Evolutionary conservation across 495 filamentous ascomycete genomes (phyloP).

Genomic region (Hypoxylon fuscum): DNA sequence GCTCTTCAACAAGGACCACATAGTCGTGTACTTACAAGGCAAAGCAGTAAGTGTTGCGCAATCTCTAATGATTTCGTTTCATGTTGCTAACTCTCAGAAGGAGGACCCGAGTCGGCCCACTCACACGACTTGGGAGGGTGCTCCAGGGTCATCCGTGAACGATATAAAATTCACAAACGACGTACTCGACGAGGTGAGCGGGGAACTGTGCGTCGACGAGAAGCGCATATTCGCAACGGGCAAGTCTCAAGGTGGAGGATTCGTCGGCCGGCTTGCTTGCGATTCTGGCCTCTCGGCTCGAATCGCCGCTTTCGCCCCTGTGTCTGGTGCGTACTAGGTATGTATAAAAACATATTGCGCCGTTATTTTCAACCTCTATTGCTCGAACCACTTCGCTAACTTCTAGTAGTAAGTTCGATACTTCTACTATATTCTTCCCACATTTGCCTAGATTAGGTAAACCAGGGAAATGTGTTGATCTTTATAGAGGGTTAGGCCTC

Average conservation of each 20-base stretch:
- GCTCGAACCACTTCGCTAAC: too few relatives aligned
- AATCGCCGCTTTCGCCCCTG: constrained; percentile 59
- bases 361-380: too few relatives aligned
- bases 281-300: constrained; percentile 47
- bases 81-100: constrained; percentile 48
- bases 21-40: constrained; percentile 61
- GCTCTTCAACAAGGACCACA: constrained; percentile 54
- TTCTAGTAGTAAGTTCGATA: too few relatives aligned
- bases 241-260: constrained; percentile 69
- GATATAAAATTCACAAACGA: constrained; percentile 50
- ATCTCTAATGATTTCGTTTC: constrained; percentile 38
- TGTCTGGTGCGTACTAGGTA: constrained; percentile 59
- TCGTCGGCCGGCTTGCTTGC: constrained; percentile 64
- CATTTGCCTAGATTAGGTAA: too few relatives aligned
- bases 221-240: constrained; percentile 64
- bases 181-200: constrained; percentile 55
- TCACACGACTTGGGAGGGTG: constrained; percentile 45
- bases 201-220: constrained; percentile 61
- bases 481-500: too few relatives aligned
- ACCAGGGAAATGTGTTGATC: too few relatives aligned
- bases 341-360: too few relatives aligned
- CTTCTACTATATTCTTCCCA: too few relatives aligned
- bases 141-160: constrained; percentile 39
- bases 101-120: constrained; percentile 37
- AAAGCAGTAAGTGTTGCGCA: constrained; percentile 44